These are phyloP conservation scores for Beverwykella pulmonaria DNA, from an alignment of 495 filamentous ascomycete species.

Conservation along the genomic window DNA sequence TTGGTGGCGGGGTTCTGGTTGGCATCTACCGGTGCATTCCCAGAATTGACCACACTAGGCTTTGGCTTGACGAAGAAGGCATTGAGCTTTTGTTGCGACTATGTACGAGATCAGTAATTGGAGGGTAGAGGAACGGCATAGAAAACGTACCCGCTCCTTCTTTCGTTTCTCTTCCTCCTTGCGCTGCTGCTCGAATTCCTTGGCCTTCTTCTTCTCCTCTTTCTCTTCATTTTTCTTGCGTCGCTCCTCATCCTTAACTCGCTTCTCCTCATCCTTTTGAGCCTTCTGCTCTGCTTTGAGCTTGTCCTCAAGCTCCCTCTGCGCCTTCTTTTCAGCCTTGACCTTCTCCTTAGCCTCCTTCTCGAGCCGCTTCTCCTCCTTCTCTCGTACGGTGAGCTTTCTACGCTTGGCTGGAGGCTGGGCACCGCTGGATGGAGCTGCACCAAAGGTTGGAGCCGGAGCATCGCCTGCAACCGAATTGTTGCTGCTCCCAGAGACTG, in stretches of 20 bases:
- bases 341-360: conserved; percentile 41
- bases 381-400: conserved; percentile 30
- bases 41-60: background rate
- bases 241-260: conserved; percentile 47
- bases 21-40: conserved; percentile 18
- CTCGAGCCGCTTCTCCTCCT: conserved; percentile 15
- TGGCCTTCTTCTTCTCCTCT: conserved; percentile 53
- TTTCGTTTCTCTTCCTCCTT: conserved; percentile 58
- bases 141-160: conserved; percentile 49
- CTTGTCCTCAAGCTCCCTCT: conserved; percentile 50
- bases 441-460: background rate
- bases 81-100: conserved; percentile 63
- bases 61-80: conserved; percentile 61
- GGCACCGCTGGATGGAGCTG: background rate
- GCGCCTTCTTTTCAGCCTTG: conserved; percentile 45
- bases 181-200: conserved; percentile 45
- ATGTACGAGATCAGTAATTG: background rate
- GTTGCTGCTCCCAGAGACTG: conserved; percentile 32
- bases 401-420: conserved; percentile 35
- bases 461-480: conserved; percentile 18
- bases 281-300: conserved; percentile 44
- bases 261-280: conserved; percentile 51
- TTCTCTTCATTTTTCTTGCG: conserved; percentile 46
- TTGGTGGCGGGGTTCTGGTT: conserved; percentile 26
- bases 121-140: background rate